Conservation (phyloP, 352 stramenopile species). For the Globisporangium uncinulatum region DNA sequence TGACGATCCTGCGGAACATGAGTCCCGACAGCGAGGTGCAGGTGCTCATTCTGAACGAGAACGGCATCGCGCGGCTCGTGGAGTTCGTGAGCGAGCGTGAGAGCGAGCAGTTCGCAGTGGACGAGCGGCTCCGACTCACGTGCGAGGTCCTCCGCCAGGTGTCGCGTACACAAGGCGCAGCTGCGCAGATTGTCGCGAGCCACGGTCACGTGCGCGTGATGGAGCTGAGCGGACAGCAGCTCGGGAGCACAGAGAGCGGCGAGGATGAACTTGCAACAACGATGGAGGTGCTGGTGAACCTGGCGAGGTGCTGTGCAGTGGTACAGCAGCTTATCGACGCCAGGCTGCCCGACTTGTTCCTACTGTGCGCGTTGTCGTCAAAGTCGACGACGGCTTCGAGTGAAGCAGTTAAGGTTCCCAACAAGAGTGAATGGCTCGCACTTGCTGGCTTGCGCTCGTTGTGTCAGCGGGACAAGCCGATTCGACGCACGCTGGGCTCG, state of each 20-base stretch:
- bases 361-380: slow-evolving; percentile 24
- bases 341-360: slow-evolving; percentile 46
- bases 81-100: slow-evolving; percentile 42
- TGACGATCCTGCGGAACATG: slow-evolving; percentile 47
- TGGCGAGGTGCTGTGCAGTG: slow-evolving; percentile 21
- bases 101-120: slow-evolving; percentile 10
- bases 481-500: slow-evolving; percentile 22
- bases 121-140: slow-evolving; percentile 34
- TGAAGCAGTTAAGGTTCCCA: slow-evolving; percentile 1
- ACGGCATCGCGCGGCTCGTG: slow-evolving; percentile 35
- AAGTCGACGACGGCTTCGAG: neutral
- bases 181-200: slow-evolving; percentile 32
- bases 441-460: slow-evolving; percentile 32
- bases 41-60: slow-evolving; percentile 43
- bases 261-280: slow-evolving; percentile 18
- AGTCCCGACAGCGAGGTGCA: slow-evolving; percentile 59
- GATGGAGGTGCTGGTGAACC: slow-evolving; percentile 45
- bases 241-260: slow-evolving; percentile 1
- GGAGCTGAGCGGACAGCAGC: slow-evolving; percentile 33
- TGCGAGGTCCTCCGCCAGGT: slow-evolving; percentile 44
- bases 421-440: slow-evolving; percentile 12
- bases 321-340: slow-evolving; percentile 21
- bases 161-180: slow-evolving; percentile 23
- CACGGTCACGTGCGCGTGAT: slow-evolving; percentile 33
- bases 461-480: slow-evolving; percentile 25